Conservation (phyloP, 306 rosid species). For the Cercis canadensis region DNA sequence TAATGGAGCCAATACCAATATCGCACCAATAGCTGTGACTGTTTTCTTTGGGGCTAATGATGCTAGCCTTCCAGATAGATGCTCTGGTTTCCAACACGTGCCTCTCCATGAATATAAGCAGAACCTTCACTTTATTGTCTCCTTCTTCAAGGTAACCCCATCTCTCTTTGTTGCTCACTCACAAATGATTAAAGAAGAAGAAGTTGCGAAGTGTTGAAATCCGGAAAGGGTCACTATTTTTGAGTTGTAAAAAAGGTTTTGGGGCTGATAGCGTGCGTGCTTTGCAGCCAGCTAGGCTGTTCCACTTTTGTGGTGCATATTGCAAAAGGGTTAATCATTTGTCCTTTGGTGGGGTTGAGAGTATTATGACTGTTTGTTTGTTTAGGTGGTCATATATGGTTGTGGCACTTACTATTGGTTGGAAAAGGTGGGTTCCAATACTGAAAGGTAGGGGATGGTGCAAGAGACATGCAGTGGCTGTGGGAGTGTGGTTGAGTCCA, state of each 20-base stretch:
- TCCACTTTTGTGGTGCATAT: slow-evolving; percentile 2
- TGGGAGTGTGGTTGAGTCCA: slow-evolving; percentile 6
- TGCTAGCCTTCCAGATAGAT: slow-evolving; percentile 72
- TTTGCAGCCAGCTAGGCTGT: slow-evolving; percentile 24
- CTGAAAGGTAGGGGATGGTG: too few relatives aligned
- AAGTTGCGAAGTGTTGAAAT: slow-evolving; percentile 28
- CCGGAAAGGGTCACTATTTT: slow-evolving; percentile 34
- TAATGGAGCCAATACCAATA: background rate
- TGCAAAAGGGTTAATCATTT: slow-evolving; percentile 40
- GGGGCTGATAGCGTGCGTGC: slow-evolving; percentile 37
- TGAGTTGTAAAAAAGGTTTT: slow-evolving; percentile 31
- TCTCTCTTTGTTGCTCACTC: background rate
- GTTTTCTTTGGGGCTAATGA: slow-evolving; percentile 96
- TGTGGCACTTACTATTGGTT: slow-evolving; percentile 20
- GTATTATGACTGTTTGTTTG: slow-evolving; percentile 26
- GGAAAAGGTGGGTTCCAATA: too few relatives aligned
- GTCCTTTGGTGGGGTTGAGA: slow-evolving; percentile 37
- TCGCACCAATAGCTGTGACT: slow-evolving; percentile 63
- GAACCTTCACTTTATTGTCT: slow-evolving; percentile 66
- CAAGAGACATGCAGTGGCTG: slow-evolving; percentile 21
- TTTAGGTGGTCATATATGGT: slow-evolving; percentile 25
- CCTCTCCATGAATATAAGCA: slow-evolving; percentile 69
- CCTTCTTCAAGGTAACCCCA: slow-evolving; percentile 69
- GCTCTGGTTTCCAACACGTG: slow-evolving; percentile 79
- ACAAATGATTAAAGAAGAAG: slow-evolving; percentile 21